These are phyloP conservation scores for Emericellopsis terricola DNA, from an alignment of 495 filamentous ascomycete genomes.

Conservation along the genomic window DNA sequence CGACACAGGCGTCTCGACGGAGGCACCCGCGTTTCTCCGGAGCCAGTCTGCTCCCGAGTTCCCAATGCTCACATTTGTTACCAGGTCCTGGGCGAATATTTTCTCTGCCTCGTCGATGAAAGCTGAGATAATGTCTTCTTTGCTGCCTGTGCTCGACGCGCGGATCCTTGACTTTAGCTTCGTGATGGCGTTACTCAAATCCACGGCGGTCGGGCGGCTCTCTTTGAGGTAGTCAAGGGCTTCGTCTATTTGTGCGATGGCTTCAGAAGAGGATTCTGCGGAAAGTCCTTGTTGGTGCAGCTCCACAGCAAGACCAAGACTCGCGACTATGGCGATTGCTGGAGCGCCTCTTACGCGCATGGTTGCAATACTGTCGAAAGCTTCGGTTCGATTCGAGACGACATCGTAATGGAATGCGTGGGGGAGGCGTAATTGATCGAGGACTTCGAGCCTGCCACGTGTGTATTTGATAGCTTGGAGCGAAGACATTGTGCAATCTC, in stretches of 20 bases:
- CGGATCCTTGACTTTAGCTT: conserved; percentile 39
- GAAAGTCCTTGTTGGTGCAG: conserved; percentile 33
- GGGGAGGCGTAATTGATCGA: conserved; percentile 84
- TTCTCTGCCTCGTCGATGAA: conserved; percentile 67
- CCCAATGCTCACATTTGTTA: conserved; percentile 75
- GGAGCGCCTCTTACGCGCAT: conserved; percentile 90
- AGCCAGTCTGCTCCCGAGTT: conserved; percentile 74
- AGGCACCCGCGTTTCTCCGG: conserved; percentile 20
- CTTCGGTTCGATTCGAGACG: conserved; percentile 58
- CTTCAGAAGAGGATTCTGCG: conserved; percentile 32
- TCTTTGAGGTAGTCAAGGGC: conserved; percentile 69
- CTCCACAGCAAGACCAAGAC: conserved; percentile 68
- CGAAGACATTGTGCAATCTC: conserved; percentile 23
- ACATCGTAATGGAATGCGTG: conserved; percentile 65
- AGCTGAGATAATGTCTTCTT: conserved; percentile 32
- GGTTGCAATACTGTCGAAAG: conserved; percentile 77
- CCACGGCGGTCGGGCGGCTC: conserved; percentile 86
- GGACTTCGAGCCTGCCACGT: conserved; percentile 58
- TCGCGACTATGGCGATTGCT: conserved; percentile 93
- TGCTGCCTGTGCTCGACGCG: conserved; percentile 2
- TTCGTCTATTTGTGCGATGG: conserved; percentile 44
- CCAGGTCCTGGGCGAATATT: conserved; percentile 75
- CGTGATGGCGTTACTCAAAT: conserved; percentile 72
- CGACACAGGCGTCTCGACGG: conserved; percentile 31
- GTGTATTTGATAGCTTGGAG: conserved; percentile 81